Percentiles rank a stretch among this genome's conserved stretches.
Evolutionary conservation across 1,284 basidiomycete genomes (phyloP).

Genomic region (Boletus nobilissimus): DNA sequence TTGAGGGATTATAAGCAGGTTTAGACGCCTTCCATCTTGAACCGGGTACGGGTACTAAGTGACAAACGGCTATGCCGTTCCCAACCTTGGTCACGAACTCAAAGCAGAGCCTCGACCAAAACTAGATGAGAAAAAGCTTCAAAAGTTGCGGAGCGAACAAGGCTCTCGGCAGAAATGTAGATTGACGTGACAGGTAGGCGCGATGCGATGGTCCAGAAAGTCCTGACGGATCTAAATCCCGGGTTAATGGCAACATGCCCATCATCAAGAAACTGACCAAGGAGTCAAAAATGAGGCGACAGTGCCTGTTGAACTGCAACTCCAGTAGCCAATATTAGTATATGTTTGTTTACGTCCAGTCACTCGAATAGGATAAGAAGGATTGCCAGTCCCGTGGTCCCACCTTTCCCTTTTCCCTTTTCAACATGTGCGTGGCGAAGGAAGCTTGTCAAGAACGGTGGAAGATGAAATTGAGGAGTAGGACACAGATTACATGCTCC

Average conservation of each 20-base stretch:
- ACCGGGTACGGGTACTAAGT: no score
- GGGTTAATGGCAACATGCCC: conserved; percentile 41
- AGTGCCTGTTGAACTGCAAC: conserved; percentile 30
- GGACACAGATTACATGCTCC: no score
- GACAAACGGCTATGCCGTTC: no score
- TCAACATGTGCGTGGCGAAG: no score
- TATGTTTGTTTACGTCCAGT: conserved; percentile 38
- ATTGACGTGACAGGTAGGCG: conserved; percentile 45
- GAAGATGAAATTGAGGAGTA: no score
- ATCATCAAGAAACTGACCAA: conserved; percentile 42
- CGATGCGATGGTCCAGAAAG: conserved; percentile 46
- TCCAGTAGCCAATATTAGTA: conserved; percentile 26
- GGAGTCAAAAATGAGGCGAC: conserved; percentile 43
- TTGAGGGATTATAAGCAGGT: no score
- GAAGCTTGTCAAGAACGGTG: no score
- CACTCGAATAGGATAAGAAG: conserved; percentile 44
- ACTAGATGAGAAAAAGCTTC: conserved; percentile 37
- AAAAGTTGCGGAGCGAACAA: conserved; percentile 36
- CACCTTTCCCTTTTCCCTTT: no score
- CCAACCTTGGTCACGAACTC: neutral
- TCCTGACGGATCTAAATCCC: conserved; percentile 43
- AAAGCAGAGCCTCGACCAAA: conserved; percentile 39
- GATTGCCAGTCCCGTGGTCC: no score
- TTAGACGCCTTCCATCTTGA: no score
- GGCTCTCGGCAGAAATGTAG: conserved; percentile 33